Evolutionary conservation across 139 green algal species (phyloP).

Genomic region (Diplosphaera chodatii): DNA sequence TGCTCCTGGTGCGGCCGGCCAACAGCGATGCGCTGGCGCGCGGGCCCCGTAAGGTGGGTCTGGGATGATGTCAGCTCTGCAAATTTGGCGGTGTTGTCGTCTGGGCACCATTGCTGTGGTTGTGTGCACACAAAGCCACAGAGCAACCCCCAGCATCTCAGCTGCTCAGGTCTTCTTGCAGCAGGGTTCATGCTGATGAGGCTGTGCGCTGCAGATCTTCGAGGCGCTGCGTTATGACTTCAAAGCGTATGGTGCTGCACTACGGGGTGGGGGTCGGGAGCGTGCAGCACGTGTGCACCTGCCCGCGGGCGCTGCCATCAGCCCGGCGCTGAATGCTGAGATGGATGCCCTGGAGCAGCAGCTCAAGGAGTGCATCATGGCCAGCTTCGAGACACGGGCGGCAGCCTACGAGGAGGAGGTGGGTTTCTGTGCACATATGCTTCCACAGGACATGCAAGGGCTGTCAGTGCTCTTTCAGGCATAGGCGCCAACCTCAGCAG

Average conservation of each 20-base stretch:
- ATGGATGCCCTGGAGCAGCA: slow-evolving; percentile 57
- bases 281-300: slow-evolving; percentile 48
- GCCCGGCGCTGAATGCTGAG: slow-evolving; percentile 16
- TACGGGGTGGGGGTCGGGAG: slow-evolving; percentile 17
- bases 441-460: no score
- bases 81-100: no score
- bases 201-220: no score
- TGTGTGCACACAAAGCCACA: no score
- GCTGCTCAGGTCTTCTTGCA: no score
- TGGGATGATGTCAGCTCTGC: no score
- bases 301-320: slow-evolving; percentile 3
- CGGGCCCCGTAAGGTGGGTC: slow-evolving; percentile 35
- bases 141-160: no score
- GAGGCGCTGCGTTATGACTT: slow-evolving; percentile 68
- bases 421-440: no score
- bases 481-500: no score
- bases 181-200: no score
- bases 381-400: slow-evolving; percentile 67
- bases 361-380: slow-evolving; percentile 54
- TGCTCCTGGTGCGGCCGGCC: slow-evolving; percentile 59
- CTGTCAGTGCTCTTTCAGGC: no score
- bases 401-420: slow-evolving; percentile 73
- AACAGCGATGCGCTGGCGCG: slow-evolving; percentile 20
- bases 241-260: slow-evolving; percentile 14
- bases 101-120: no score